Evolutionary conservation across 495 filamentous ascomycete genomes (phyloP), one percentile per base, ranked within the genome.

Genomic region (Hyaloscypha hepaticicola): DNA sequence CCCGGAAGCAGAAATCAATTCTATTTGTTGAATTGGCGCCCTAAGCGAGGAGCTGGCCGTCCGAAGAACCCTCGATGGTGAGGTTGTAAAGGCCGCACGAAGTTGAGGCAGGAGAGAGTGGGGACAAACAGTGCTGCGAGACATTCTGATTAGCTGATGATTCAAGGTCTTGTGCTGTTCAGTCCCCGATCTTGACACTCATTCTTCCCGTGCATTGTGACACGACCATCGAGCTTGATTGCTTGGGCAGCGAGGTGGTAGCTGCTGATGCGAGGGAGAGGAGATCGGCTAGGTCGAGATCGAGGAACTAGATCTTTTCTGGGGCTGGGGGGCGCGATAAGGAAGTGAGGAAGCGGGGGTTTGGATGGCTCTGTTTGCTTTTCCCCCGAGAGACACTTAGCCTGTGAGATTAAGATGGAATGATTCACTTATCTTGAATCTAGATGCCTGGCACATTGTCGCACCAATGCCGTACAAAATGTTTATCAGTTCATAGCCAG

Each of bases 191-290:
- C 57, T 51, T 3, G 79, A 75, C n/a, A n/a, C n/a, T n/a, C n/a
- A n/a, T n/a, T n/a, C n/a, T n/a, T n/a, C 72, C 3, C 84, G 84
- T 0, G 84, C 83, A 64, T 86, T 85, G 65, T 85, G 84, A 69
- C 75, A 85, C 0, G 74, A 7, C 84, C 77, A 56, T 86, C 77
- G 0, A 87, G 75, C 22, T 75, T 68, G 5, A 63, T 63, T 69
- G 84, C 80, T 28, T 72, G 58, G 0, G 55, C 31, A 0, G 66
- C 65, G 67, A 85, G 8, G 66, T 61, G 9, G 79, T 31, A 3
- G 78, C 84, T 0, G 83, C 71, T 0, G 73, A 33, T 63, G 80
- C 83, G 63, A 87, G 79, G 14, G 76, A 79, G 4, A 69, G 64
- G 5, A 87, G 74, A 64, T 86, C 81, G 28, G 75, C 67, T 0